phyloP scores from a whole-genome alignment of 2,329 filamentous ascomycete genomes.

The Cladosporium sphaerospermum region DNA sequence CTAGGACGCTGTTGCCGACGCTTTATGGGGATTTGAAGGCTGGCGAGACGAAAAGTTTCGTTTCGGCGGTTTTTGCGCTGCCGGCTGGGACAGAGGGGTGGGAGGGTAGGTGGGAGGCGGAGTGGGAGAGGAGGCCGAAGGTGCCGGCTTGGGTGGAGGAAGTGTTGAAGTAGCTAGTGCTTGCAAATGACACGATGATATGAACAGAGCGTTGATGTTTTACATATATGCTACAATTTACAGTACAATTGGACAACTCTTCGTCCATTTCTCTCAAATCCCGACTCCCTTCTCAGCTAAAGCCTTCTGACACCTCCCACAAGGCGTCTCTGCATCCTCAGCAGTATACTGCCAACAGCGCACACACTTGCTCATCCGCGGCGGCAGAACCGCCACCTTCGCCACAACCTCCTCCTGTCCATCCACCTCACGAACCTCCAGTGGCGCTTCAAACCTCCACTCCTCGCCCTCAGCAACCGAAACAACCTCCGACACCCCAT shows the following conservation, averaged over 20 bases:
- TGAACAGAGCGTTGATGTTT: no score
- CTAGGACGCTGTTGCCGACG: constrained; percentile 64
- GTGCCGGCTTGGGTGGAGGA: constrained; percentile 24
- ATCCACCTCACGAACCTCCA: constrained; percentile 29
- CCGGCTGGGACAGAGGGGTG: constrained; percentile 51
- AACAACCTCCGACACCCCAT: constrained; percentile 6
- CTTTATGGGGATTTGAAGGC: constrained; percentile 56
- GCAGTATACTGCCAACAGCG: constrained; percentile 85
- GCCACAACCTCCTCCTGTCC: constrained; percentile 21
- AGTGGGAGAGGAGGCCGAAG: constrained; percentile 30
- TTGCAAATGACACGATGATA: no score
- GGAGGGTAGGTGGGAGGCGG: constrained; percentile 49
- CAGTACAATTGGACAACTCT: no score
- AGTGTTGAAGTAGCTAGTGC: constrained; percentile 7
- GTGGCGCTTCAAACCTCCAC: constrained; percentile 40
- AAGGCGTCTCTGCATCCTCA: constrained; percentile 57
- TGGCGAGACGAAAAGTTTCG: constrained; percentile 59
- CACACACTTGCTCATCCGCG: constrained; percentile 63
- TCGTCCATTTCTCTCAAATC: neutral
- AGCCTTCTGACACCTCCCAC: constrained; percentile 64
- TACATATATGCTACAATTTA: no score
- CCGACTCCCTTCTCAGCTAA: constrained; percentile 37
- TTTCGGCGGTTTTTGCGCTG: constrained; percentile 65
- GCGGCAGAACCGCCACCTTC: constrained; percentile 31
- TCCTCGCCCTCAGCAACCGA: constrained; percentile 19